Conservation (phyloP, 345 rosid genomes). For the Salix arbutifolia region DNA sequence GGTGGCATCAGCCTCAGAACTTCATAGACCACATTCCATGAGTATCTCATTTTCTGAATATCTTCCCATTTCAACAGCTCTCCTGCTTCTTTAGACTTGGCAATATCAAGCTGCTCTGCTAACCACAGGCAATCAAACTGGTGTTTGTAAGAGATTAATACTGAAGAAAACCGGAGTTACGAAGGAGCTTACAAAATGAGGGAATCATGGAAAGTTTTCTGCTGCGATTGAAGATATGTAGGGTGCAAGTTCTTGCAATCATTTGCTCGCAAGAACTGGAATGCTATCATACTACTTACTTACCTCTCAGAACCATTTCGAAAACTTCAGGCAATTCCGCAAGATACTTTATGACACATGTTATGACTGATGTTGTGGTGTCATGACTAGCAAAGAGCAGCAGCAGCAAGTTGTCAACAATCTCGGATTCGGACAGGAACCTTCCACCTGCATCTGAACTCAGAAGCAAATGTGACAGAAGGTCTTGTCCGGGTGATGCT, state of each 20-base stretch:
- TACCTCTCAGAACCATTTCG: conserved; percentile 22
- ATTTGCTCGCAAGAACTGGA: too few species aligned
- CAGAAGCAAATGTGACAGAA: conserved; percentile 27
- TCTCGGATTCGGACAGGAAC: conserved; percentile 30
- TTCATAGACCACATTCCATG: conserved; percentile 30
- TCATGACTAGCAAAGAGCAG: conserved; percentile 34
- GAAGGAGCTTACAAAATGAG: too few species aligned
- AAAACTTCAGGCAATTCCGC: conserved; percentile 25
- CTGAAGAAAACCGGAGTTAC: too few species aligned
- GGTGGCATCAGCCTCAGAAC: conserved; percentile 26
- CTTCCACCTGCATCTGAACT: conserved; percentile 21
- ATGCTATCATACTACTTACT: not conserved
- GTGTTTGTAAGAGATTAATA: not conserved
- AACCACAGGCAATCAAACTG: not conserved
- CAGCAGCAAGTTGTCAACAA: conserved; percentile 24
- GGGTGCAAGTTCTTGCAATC: too few species aligned
- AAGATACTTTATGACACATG: conserved; percentile 26
- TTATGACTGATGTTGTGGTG: conserved; percentile 17
- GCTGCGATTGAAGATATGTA: not conserved
- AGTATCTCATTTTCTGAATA: conserved; percentile 23
- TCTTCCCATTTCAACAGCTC: conserved; percentile 25
- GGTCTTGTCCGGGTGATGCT: conserved; percentile 13
- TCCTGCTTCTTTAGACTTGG: conserved; percentile 17
- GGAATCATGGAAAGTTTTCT: too few species aligned
- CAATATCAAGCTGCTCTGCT: conserved; percentile 24